phyloP scores from a whole-genome alignment of 2,329 filamentous ascomycete genomes.

The Arachnomyces sp. region DNA sequence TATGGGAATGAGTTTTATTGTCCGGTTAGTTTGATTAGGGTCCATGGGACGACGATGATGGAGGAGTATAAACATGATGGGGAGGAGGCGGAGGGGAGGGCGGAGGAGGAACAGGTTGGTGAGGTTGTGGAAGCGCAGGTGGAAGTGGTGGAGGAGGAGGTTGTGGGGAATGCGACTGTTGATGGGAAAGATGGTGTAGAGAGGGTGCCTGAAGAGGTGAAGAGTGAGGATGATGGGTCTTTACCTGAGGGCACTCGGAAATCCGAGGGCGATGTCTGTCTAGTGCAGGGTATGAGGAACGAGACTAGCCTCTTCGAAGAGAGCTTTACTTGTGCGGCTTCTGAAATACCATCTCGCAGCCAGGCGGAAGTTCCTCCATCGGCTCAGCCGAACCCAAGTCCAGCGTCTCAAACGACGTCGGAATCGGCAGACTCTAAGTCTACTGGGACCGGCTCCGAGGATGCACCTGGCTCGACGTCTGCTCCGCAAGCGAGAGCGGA shows the following conservation, averaged over 20 bases:
- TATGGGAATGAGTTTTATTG: conserved; percentile 98
- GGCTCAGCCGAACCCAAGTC: no score
- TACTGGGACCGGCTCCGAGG: conserved; percentile 1
- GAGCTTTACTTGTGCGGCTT: neutral
- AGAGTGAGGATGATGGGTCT: neutral
- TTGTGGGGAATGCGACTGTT: conserved; percentile 17
- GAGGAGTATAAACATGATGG: conserved; percentile 86
- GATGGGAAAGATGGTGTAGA: conserved; percentile 27
- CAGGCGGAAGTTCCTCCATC: neutral
- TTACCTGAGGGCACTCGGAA: no score
- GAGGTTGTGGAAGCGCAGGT: conserved; percentile 37
- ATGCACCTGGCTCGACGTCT: conserved; percentile 10
- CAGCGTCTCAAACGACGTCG: no score
- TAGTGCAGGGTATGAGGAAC: conserved; percentile 4
- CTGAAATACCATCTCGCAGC: neutral
- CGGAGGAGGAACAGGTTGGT: conserved; percentile 56
- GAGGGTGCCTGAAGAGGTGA: conserved; percentile 5
- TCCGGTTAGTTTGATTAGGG: conserved; percentile 78
- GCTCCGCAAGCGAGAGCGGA: conserved; percentile 17
- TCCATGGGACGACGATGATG: conserved; percentile 92
- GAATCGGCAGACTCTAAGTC: conserved; percentile 1
- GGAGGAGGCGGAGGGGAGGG: conserved; percentile 49
- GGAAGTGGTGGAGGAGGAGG: conserved; percentile 12
- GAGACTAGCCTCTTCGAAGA: neutral
- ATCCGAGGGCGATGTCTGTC: neutral